Evolutionary conservation across 2,329 filamentous ascomycete species (phyloP).

Genomic region (Dothiorella sarmentorum): DNA sequence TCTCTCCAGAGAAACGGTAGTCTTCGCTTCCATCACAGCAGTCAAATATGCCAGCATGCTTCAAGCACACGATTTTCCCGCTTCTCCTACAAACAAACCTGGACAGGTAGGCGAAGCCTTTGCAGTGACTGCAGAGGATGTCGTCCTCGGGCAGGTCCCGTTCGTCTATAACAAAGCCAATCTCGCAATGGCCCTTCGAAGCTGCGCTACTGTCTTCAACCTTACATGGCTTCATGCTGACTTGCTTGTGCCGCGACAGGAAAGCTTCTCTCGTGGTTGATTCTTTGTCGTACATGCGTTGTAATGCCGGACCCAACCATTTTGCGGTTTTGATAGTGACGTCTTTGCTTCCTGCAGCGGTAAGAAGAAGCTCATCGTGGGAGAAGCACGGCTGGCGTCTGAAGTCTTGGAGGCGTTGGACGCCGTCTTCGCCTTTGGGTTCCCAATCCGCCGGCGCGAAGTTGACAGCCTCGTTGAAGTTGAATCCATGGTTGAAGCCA

Average conservation of each 20-base stretch:
- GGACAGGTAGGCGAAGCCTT: conserved; percentile 85
- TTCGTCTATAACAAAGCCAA: conserved; percentile 46
- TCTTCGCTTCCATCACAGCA: conserved; percentile 71
- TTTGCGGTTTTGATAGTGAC: conserved; percentile 85
- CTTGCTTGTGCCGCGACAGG: not conserved
- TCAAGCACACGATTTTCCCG: conserved; percentile 76
- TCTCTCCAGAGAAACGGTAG: conserved; percentile 58
- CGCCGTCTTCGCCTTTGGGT: conserved; percentile 79
- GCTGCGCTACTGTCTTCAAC: conserved; percentile 17
- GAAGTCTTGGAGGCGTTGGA: conserved; percentile 82
- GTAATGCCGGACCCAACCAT: conserved; percentile 86
- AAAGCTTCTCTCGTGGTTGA: conserved; percentile 61
- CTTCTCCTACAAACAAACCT: conserved; percentile 81
- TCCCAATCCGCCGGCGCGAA: conserved; percentile 97
- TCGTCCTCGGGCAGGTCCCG: conserved; percentile 83
- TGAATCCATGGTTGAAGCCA: conserved; percentile 97
- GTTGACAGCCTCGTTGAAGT: conserved; percentile 98
- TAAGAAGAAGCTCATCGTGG: conserved; percentile 90
- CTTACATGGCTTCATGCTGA: conserved; percentile 12
- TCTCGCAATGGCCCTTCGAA: conserved; percentile 27
- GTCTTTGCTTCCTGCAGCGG: conserved; percentile 73
- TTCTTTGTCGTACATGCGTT: conserved; percentile 74
- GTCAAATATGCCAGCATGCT: conserved; percentile 74
- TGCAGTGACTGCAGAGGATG: conserved; percentile 88
- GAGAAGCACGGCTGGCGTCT: conserved; percentile 94